Conservation (phyloP, 208 protist species). For the Leishmania tropica region DNA sequence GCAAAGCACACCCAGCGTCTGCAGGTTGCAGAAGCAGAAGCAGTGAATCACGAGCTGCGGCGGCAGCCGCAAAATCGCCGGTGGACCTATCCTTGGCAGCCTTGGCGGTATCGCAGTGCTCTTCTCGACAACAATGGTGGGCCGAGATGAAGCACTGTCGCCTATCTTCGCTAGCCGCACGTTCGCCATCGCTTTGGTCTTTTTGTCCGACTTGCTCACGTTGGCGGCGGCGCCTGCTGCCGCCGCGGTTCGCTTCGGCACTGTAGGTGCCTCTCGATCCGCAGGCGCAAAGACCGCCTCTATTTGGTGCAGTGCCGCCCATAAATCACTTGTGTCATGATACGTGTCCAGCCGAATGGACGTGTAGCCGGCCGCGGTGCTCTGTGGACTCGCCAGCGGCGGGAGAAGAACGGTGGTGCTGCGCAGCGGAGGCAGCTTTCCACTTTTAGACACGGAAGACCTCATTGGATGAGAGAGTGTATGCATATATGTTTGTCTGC, state of each 20-base stretch:
- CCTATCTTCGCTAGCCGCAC: background rate
- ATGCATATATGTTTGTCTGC: background rate
- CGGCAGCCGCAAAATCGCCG: slow-evolving; percentile 15
- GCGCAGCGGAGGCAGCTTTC: slow-evolving; percentile 12
- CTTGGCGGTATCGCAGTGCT: background rate
- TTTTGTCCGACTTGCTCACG: background rate
- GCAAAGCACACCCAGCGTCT: slow-evolving; percentile 27
- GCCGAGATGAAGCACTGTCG: background rate
- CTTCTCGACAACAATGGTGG: slow-evolving; percentile 9
- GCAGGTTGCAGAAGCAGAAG: slow-evolving; percentile 32
- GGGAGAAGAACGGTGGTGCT: slow-evolving; percentile 21
- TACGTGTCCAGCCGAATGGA: slow-evolving; percentile 31
- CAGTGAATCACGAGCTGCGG: slow-evolving; percentile 27
- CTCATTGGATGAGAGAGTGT: background rate
- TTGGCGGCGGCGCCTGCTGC: background rate
- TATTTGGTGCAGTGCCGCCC: slow-evolving; percentile 29
- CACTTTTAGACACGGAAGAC: background rate
- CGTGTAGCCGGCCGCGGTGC: background rate
- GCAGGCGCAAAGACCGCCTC: slow-evolving; percentile 15
- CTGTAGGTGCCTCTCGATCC: background rate
- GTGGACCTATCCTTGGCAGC: background rate
- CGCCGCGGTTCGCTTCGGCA: background rate
- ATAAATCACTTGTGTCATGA: slow-evolving; percentile 34
- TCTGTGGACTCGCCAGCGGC: background rate
- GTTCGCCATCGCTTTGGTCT: background rate